phyloP scores from a whole-genome alignment of 495 filamentous ascomycete species.

The Podospora comata region DNA sequence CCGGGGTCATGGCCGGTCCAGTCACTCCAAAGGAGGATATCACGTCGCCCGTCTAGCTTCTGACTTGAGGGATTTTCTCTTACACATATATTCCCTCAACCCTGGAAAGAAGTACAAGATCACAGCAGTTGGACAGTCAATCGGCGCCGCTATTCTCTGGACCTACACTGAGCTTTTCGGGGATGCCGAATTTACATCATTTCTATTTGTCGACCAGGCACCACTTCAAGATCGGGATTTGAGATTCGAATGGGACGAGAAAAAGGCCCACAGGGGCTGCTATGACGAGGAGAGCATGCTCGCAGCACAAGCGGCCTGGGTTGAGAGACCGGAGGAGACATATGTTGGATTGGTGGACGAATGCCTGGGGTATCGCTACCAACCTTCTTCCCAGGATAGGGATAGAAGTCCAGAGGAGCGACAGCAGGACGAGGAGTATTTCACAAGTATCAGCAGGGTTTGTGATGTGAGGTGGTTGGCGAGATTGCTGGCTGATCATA shows the following conservation, averaged over 20 bases:
- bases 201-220: conserved; percentile 48
- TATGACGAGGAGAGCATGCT: conserved; percentile 38
- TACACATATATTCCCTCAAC: conserved; percentile 21
- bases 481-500: conserved; percentile 45
- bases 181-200: conserved; percentile 28
- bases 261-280: conserved; percentile 36
- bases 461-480: conserved; percentile 45
- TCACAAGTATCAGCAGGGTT: conserved; percentile 32
- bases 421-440: conserved; percentile 40
- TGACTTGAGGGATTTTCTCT: conserved; percentile 39
- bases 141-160: conserved; percentile 48
- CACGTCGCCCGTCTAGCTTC: conserved; percentile 46
- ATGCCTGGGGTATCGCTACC: conserved; percentile 42
- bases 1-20: conserved; percentile 43
- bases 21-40: conserved; percentile 36
- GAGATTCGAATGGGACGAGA: conserved; percentile 30
- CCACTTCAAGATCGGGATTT: conserved; percentile 43
- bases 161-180: conserved; percentile 44
- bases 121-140: conserved; percentile 42
- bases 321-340: conserved; percentile 22
- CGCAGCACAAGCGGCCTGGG: conserved; percentile 37
- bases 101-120: conserved; percentile 11
- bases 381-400: conserved; percentile 18
- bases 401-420: conserved; percentile 19
- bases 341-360: conserved; percentile 35